Base-by-base conservation (phyloP, 108 stramenopile genomes). In the Asterionellopsis glacialis region DNA sequence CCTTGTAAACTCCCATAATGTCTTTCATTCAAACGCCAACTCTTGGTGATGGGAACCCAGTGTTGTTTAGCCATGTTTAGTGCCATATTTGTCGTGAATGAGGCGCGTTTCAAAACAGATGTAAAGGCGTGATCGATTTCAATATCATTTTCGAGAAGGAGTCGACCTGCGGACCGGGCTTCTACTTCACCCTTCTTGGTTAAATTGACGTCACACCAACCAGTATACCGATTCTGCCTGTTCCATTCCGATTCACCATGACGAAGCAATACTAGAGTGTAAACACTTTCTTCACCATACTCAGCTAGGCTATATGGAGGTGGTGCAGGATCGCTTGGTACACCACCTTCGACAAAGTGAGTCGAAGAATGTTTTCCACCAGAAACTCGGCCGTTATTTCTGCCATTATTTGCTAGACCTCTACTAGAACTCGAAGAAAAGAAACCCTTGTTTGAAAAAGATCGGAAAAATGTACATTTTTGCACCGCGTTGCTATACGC, bases 241-340 rank as follows among this genome's bases (percentile, higher is more conserved):
- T 92, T 92, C 85, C 87, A 92, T 60, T 88, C 86, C 19, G 76
- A 77, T 61, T 92, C 91, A 22, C 91, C 91, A 57, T 92, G 91
- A 11, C 91, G 75, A 11, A 92, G 55, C 23, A 92, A 50, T 0
- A 92, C 76, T 19, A 92, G 68, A 10, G 88, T 90, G 63, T 90
- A 84, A 28, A 87, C 57, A 13, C 74, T 76, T 49, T 80, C 83
- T 63, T 90, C 85, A 18, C 88, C 88, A 61, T 80, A 87, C 24
- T 80, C 70, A 16, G 88, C 81, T 42, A 90, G 75, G 25, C 58
- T 56, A 55, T 78, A 85, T 6, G 82, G 78, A 39, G 73, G 56
- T 7, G 74, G 68, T 13, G 64, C 71, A 38, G 76, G 69, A 59
- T 88, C 87, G 43, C 79, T 72, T 0, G 87, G 87, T 7, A 72